Percentiles rank a stretch among this genome's conserved stretches.
phyloP scores from a whole-genome alignment of 2,329 filamentous ascomycete genomes.

The Paracamarosporium sp. region DNA sequence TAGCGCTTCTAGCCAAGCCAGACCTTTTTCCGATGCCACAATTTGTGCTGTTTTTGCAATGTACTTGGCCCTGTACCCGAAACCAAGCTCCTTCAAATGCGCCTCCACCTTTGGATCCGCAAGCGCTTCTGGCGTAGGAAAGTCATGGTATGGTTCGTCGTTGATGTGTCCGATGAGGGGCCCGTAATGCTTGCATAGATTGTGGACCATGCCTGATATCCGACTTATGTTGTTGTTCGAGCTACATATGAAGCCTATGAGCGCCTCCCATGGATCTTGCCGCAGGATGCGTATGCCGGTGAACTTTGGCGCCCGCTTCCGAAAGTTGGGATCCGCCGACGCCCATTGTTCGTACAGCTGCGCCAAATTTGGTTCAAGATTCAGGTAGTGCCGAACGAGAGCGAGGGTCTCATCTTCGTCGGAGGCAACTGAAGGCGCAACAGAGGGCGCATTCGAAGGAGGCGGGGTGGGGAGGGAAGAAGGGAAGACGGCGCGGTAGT shows the following conservation, averaged over 20 bases:
- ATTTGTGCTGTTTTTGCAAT: constrained; percentile 84
- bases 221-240: constrained; percentile 98
- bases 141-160: constrained; percentile 80
- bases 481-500: constrained; percentile 77
- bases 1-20: constrained; percentile 77
- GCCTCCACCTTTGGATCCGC: constrained; percentile 76
- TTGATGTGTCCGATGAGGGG: constrained; percentile 74
- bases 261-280: constrained; percentile 94
- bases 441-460: constrained; percentile 43
- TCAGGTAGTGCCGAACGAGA: constrained; percentile 85
- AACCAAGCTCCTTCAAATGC: constrained; percentile 81
- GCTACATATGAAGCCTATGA: constrained; percentile 96
- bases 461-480: constrained; percentile 46
- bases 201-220: constrained; percentile 96
- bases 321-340: constrained; percentile 83
- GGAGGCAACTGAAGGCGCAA: constrained; percentile 34
- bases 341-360: constrained; percentile 89
- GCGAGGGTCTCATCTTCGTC: constrained; percentile 74
- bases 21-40: constrained; percentile 69
- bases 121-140: constrained; percentile 79
- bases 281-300: constrained; percentile 89
- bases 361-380: constrained; percentile 77
- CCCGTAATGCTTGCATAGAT: constrained; percentile 87
- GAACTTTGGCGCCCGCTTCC: constrained; percentile 83
- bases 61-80: constrained; percentile 94